These are phyloP conservation scores for Boletus coccyginus DNA, from an alignment of 768 basidiomycete species.

Conservation along the genomic window DNA sequence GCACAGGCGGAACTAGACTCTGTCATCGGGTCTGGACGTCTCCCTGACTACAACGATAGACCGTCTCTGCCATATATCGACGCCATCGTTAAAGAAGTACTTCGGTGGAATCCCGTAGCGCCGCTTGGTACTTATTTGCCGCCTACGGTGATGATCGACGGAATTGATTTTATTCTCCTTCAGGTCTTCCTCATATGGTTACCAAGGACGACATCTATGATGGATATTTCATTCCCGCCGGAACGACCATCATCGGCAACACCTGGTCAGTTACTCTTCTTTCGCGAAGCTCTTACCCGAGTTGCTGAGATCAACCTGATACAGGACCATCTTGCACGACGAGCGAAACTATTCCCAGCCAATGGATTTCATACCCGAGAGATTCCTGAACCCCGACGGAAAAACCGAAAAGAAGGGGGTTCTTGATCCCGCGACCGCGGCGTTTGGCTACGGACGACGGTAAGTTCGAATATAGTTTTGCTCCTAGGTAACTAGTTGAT, in stretches of 20 bases:
- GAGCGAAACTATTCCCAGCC: slow-evolving; percentile 34
- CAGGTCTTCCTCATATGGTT: slow-evolving; percentile 33
- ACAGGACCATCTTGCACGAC: slow-evolving; percentile 40
- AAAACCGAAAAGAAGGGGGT: slow-evolving; percentile 28
- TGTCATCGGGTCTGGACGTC: slow-evolving; percentile 27
- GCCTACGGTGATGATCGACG: slow-evolving; percentile 7
- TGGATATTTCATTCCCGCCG: slow-evolving; percentile 33
- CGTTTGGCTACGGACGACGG: slow-evolving; percentile 39
- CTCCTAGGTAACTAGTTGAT: not conserved
- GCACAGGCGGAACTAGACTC: slow-evolving; percentile 29
- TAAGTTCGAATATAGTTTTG: not conserved
- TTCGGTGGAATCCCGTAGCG: slow-evolving; percentile 34
- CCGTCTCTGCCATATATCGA: slow-evolving; percentile 25
- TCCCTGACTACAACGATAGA: slow-evolving; percentile 32
- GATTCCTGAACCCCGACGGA: slow-evolving; percentile 39
- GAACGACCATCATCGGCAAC: slow-evolving; percentile 55
- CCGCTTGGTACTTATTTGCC: slow-evolving; percentile 29
- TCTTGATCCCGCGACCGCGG: slow-evolving; percentile 29
- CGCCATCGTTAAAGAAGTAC: slow-evolving; percentile 31
- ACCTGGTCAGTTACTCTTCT: slow-evolving; percentile 42
- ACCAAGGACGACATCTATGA: slow-evolving; percentile 31
- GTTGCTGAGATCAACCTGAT: slow-evolving; percentile 4
- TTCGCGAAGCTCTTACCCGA: not conserved
- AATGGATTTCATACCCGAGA: slow-evolving; percentile 36
- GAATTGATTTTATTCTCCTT: slow-evolving; percentile 6